A percentile compares a stretch with the other conserved stretches of the same genome.
phyloP scores from a whole-genome alignment of 257 asterid genomes.

The Haberlea rhodopensis region DNA sequence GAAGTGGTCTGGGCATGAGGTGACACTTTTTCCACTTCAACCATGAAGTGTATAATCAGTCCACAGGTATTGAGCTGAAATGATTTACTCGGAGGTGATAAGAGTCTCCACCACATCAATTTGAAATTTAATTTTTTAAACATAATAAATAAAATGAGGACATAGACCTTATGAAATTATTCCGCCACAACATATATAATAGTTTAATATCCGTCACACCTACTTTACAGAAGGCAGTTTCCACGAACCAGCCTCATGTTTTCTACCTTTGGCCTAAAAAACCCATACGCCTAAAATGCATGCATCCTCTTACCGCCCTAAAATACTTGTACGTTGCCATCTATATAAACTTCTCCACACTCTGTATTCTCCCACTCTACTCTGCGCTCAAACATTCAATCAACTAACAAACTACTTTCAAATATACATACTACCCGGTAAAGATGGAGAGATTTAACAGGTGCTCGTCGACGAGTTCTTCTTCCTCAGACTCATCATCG shows the following conservation, averaged over 20 bases:
- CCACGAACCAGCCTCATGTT: constrained; percentile 48
- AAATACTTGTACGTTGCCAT: not conserved
- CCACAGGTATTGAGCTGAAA: no score
- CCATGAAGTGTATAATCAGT: no score
- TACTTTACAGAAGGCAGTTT: constrained; percentile 57
- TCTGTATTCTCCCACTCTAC: constrained; percentile 14
- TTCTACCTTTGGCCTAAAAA: constrained; percentile 34
- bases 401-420: not conserved
- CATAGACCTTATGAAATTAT: no score
- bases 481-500: constrained; percentile 52
- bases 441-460: constrained; percentile 43
- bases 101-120: no score
- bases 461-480: constrained; percentile 47
- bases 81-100: no score
- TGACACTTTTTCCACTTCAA: no score
- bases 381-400: not conserved
- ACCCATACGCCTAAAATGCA: constrained; percentile 36
- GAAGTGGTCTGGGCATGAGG: no score
- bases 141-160: no score
- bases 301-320: constrained; percentile 36
- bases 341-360: constrained; percentile 30
- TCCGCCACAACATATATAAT: no score
- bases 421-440: not conserved
- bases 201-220: constrained; percentile 23
- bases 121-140: no score